Conservation (phyloP, 2,329 filamentous ascomycete genomes). For the Myriosclerotinia duriaeana region DNA sequence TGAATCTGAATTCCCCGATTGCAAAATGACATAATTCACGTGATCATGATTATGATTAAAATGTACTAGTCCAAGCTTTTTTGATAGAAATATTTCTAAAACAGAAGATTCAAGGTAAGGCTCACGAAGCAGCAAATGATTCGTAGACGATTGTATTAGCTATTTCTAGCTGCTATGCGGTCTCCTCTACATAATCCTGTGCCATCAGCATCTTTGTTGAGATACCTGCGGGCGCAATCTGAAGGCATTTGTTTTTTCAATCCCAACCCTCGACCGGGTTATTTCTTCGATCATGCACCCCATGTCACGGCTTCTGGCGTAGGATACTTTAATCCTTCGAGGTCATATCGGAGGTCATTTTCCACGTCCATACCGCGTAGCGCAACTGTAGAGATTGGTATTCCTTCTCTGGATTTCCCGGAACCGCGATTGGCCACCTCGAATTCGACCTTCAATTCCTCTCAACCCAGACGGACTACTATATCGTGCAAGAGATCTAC, state of each 20-base stretch:
- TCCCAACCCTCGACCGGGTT: constrained; percentile 41
- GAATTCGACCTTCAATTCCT: constrained; percentile 1
- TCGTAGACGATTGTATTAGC: constrained; percentile 23
- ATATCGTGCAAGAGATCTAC: constrained; percentile 20
- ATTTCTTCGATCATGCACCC: constrained; percentile 35
- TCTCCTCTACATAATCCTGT: constrained; percentile 39
- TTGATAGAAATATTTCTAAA: constrained; percentile 18
- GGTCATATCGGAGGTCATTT: constrained; percentile 28
- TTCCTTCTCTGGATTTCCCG: constrained; percentile 36
- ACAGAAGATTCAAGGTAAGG: constrained; percentile 4
- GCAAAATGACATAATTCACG: neutral
- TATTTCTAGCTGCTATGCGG: constrained; percentile 38
- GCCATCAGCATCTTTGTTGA: constrained; percentile 60
- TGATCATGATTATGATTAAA: constrained; percentile 1
- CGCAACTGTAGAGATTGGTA: constrained; percentile 32
- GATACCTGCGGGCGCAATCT: constrained; percentile 71
- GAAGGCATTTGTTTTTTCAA: constrained; percentile 56
- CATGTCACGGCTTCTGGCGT: constrained; percentile 22
- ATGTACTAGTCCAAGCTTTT: constrained; percentile 27
- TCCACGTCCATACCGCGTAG: constrained; percentile 29
- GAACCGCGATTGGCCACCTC: constrained; percentile 29
- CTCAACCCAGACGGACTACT: constrained; percentile 19
- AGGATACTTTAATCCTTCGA: constrained; percentile 21
- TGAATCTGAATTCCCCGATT: neutral
- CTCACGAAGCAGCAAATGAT: constrained; percentile 22